Conservation (phyloP, 306 rosid genomes). For the Gastrolobium villosum region DNA sequence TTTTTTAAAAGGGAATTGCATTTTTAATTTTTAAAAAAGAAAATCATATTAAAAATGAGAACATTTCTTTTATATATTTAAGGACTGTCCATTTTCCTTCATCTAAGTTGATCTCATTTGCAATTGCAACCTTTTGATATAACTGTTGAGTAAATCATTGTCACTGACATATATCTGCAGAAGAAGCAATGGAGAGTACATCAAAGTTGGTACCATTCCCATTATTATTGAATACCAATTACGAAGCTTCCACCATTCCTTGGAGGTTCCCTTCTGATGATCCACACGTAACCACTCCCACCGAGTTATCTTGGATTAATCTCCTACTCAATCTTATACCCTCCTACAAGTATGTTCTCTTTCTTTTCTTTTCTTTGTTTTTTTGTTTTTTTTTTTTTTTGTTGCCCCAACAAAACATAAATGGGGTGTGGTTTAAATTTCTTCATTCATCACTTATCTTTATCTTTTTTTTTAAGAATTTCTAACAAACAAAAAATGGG, state of each 20-base stretch:
- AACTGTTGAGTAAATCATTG: neutral
- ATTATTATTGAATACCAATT: conserved; percentile 63
- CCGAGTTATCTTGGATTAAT: conserved; percentile 86
- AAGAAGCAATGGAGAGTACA: conserved; percentile 62
- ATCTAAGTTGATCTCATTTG: neutral
- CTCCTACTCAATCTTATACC: conserved; percentile 73
- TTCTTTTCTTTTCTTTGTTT: too few relatives aligned
- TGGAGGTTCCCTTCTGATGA: conserved; percentile 86
- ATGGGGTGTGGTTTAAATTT: conserved; percentile 20
- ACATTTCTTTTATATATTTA: too few relatives aligned
- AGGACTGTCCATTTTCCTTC: neutral
- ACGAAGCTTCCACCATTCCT: conserved; percentile 85
- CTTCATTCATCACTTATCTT: conserved; percentile 27
- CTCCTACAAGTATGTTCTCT: conserved; percentile 72
- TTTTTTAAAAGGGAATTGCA: too few relatives aligned
- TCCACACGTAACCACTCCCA: conserved; percentile 73
- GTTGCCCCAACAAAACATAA: neutral
- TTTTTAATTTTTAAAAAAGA: too few relatives aligned
- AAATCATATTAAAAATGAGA: neutral
- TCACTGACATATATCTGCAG: conserved; percentile 17
- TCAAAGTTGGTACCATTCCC: conserved; percentile 78
- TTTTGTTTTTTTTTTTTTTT: neutral
- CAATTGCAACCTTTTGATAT: too few relatives aligned
- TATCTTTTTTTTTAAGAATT: too few relatives aligned
- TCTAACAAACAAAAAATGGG: neutral